Evolutionary conservation across 768 basidiomycete species (phyloP).

Genomic region (Psilocybe subaeruginosa): DNA sequence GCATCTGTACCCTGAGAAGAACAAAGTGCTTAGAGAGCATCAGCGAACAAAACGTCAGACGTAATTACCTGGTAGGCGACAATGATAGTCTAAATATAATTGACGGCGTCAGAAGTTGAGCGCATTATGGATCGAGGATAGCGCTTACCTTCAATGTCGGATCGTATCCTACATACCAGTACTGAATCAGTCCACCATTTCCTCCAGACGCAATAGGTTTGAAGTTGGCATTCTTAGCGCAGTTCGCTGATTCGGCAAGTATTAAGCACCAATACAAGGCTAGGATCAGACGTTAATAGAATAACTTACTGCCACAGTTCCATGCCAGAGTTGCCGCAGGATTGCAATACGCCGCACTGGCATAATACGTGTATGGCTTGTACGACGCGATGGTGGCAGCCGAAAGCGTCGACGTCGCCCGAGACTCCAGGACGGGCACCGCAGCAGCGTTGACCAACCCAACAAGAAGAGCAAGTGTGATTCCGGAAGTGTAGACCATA

Average conservation of each 20-base stretch:
- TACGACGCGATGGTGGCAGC: conserved; percentile 27
- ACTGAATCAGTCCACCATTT: conserved; percentile 39
- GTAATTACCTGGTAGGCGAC: conserved; percentile 37
- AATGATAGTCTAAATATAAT: conserved; percentile 31
- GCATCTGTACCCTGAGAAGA: conserved; percentile 37
- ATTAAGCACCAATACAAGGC: neutral
- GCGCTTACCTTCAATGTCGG: neutral
- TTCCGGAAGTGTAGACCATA: conserved; percentile 14
- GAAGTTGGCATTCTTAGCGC: conserved; percentile 43
- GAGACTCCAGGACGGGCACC: conserved; percentile 38
- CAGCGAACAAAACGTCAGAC: neutral
- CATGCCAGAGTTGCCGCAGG: conserved; percentile 45
- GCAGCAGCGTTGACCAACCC: conserved; percentile 28
- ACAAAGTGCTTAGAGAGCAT: neutral
- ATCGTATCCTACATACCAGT: conserved; percentile 31
- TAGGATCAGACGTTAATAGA: neutral
- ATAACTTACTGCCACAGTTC: conserved; percentile 51
- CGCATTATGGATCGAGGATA: too few species aligned
- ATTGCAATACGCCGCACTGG: conserved; percentile 38
- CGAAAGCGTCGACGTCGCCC: conserved; percentile 14
- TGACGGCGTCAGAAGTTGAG: neutral
- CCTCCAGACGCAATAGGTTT: conserved; percentile 48
- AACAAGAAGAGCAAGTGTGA: conserved; percentile 20
- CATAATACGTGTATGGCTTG: conserved; percentile 51
- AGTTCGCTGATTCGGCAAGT: conserved; percentile 32